Base-by-base conservation (phyloP, 768 basidiomycete species). In the Boletales sp. region DNA sequence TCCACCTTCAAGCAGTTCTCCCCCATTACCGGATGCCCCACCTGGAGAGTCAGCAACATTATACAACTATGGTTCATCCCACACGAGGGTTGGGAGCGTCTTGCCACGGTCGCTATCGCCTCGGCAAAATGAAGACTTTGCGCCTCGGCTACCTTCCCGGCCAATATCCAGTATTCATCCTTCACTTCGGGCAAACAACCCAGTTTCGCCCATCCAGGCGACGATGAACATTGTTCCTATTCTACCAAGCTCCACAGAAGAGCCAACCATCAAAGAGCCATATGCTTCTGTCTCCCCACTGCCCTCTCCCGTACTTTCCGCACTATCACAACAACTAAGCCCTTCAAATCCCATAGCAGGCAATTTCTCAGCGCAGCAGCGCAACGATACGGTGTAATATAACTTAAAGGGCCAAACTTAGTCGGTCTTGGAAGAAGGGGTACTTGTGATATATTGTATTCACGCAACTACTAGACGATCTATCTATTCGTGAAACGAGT, bases 101-200 rank as follows among this genome's bases (percentile, higher is more conserved):
- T 49, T 69, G 3, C 61, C 57, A 39, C 59, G 55, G 15, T 48
- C 58, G 11, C 46, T 54, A 13, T 61, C 61, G 9, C 59, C 64
- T 18, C 57, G 57, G 39, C 55, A 57, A 11, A 72, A 74, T 31
- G 81, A 84, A 57, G 89, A 91, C 65, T 91, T 90, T 56, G 77
- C 83, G 0, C 89, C 89, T 1, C 77, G 76, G 34, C 73, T 90
- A 18, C 88, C 89, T 8, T 60, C 77, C 5, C 79, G 85, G 25
- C 89, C 89, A 4, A 70, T 78, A 13, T 78, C 74, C 41, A 90
- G 88, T 60, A 90, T 91, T 46, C 89, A 91, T 56, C 89, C 88
- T 12, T 89, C 87, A 12, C 71, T 81, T 19, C 80, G 87, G 25
- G 72, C 73, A 17, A 28, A 32, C 9, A 76, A 75, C 60, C 72